Evolutionary conservation across 2,329 filamentous ascomycete species (phyloP), one percentile per base, ranked within the genome.

Genomic region (Domatiomyces globalis): DNA sequence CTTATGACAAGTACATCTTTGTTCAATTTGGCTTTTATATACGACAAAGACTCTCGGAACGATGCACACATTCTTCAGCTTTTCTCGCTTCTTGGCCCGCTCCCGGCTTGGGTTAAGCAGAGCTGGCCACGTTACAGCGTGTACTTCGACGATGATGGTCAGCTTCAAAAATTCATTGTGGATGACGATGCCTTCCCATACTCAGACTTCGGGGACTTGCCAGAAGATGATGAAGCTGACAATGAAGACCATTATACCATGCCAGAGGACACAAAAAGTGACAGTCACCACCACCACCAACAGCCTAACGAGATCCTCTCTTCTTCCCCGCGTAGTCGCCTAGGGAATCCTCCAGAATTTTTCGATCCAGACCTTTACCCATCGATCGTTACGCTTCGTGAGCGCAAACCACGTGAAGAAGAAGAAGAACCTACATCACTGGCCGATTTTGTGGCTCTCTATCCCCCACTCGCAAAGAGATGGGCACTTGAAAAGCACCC

Each of bases 21-120:
- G 9, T 29, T 29, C 9, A 9, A 29, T 29, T 29, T 29, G 25
- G 25, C 25, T 29, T 29, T n/a, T n/a, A n/a, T n/a, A 25, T 25
- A 5, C 43, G 10, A 9, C 25, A 29, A 29, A 29, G 25, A 29
- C 9, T 4, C 25, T 5, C 25, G 25, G 25, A 29, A 49, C 39
- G 48, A 49, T 22, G 3, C 29, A 45, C 48, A 49, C 39, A 27
- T 49, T 45, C 29, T 49, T 19, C 48, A 49, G 29, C 48, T 49
- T n/a, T 49, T 49, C 48, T 49, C 48, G 39, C 48, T 49, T 45
- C 48, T 49, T n/a, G 48, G 48, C 18, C 48, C 48, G 48, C 48
- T 49, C 48, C 48, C 48, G 29, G 48, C 48, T 49, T 15, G 39
- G 48, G 27, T 49, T 45, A 49, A 49, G 48, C 27, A 49, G 27